Evolutionary conservation across 306 rosid species (phyloP), one percentile per base, ranked within the genome.

Genomic region (Prunus davidiana): DNA sequence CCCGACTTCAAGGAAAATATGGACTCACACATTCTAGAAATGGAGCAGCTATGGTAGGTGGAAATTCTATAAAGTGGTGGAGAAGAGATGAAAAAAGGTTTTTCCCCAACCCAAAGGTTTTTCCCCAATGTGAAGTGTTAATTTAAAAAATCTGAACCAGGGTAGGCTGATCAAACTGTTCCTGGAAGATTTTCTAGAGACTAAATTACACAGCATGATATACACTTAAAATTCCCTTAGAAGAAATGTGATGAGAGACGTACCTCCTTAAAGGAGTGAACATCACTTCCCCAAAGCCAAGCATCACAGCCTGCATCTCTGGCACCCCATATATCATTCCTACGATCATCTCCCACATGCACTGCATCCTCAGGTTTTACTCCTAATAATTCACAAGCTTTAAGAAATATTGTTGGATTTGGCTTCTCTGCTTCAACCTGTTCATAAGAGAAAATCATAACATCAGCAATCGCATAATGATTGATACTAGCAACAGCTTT

Each of bases 281-380:
- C 97, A 83, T 95, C 98, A 73, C 91, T 92, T 80, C 98, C 98
- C 97, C 98, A 95, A 80, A 95, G 98, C 97, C 89, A 92, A 74
- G 96, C 98, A 84, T 95, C 98, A 78, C 98, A 95, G 55, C 98
- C 98, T 16, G 98, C 98, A 88, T 89, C 98, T 91, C 98, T 86
- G 15, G 98, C 98, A 67, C 98, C 98, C 98, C 98, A 95, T 79
- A 95, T 49, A 68, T 95, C 97, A 67, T 95, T 95, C 71, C 98
- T 87, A 22, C 97, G 95, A 82, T 95, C 97, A 79, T 92, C 98
- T 66, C 98, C 98, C 6, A 95, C 91, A 61, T 95, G 98, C 76
- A 95, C 93, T 69, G 89, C 97, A 69, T 92, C 98, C 88, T 95
- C 97, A 14, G 97, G 97, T 32, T 88, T 87, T 76, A 95, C 93